Evolutionary conservation across 2,329 filamentous ascomycete species (phyloP), one percentile per base, ranked within the genome.

Genomic region (Colletotrichum gigasporum): DNA sequence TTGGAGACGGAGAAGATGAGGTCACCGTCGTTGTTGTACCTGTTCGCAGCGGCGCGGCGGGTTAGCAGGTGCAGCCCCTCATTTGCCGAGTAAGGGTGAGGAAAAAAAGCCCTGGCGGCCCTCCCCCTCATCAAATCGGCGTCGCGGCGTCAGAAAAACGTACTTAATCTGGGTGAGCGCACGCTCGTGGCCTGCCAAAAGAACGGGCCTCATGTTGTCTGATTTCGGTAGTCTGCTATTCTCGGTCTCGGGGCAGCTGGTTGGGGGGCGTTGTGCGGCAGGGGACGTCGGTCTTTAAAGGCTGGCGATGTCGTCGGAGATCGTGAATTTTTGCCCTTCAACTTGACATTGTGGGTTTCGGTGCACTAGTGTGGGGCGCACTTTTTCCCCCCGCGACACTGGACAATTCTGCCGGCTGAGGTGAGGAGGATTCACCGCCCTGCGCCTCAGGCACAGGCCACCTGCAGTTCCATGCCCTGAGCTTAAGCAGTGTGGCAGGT

Each of bases 131-230:
- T 58, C 45, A 32, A 24, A 22, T 32, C 37, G 39, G 35, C 18
- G 30, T 35, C 26, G 45, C 34, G 30, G 34, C 24, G 18, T 10
- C 37, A 28, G 41, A 37, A 44, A 53, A 54, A 78, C 84, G 74
- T 85, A 93, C 90, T 90, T 93, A 81, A 97, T 95, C 82, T 97
- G 94, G 78, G 93, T 97, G 81, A 97, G 87, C 82, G 94, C 93
- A 85, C 94, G 92, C 87, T 97, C 94, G 89, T 99, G 96, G 81
- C 96, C 96, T 79, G 93, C 91, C 75, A 99, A 88, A 74, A 99
- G 86, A 81, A 97, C 96, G 77, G 96, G 96, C 85, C 96, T 93
- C 96, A 99, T 99, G 68, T 81, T 93, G 83, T 79, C 56, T 62
- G 62, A 51, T 62, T 41, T 62, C 59, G 64, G 35, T 26, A 28